Evolutionary conservation across 176 grass and related monocot species (phyloP).

Genomic region (Oryza glumipatula): DNA sequence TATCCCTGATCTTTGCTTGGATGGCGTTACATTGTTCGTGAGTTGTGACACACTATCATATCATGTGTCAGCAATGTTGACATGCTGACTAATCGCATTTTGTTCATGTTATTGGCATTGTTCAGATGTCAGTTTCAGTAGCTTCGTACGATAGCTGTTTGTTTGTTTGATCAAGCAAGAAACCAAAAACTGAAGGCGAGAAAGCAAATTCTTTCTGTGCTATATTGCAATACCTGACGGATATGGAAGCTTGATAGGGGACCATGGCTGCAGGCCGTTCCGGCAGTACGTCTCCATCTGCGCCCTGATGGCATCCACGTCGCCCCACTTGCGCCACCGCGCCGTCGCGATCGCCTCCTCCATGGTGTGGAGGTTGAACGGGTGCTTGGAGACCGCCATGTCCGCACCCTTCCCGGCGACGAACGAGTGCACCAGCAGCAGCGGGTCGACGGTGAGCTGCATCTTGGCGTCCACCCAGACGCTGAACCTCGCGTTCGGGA

Average conservation of each 20-base stretch:
- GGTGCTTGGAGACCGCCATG: slow-evolving; percentile 81
- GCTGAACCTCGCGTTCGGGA: slow-evolving; percentile 81
- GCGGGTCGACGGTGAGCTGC: slow-evolving; percentile 89
- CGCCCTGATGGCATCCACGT: slow-evolving; percentile 62
- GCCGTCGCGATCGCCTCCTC: slow-evolving; percentile 91
- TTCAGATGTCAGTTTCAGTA: not conserved
- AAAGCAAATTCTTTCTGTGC: not conserved
- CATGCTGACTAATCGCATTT: not conserved
- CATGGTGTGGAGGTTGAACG: slow-evolving; percentile 79
- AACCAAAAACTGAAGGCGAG: not conserved
- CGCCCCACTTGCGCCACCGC: slow-evolving; percentile 82
- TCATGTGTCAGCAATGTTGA: not conserved
- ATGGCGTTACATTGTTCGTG: not conserved
- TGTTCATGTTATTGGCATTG: not conserved
- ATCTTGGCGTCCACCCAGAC: slow-evolving; percentile 91
- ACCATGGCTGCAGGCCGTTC: slow-evolving; percentile 86
- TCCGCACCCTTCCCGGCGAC: slow-evolving; percentile 45
- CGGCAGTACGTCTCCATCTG: slow-evolving; percentile 94
- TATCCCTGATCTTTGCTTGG: not conserved
- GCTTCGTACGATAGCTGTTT: not conserved
- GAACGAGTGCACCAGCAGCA: slow-evolving; percentile 77
- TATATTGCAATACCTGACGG: slow-evolving; percentile 55
- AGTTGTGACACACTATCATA: not conserved
- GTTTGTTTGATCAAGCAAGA: not conserved
- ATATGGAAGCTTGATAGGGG: slow-evolving; percentile 71